Percentiles rank a stretch among this genome's conserved stretches.
These are phyloP conservation scores for Uncinocarpus reesii DNA, from an alignment of 2,329 filamentous ascomycete genomes.

Conservation along the genomic window DNA sequence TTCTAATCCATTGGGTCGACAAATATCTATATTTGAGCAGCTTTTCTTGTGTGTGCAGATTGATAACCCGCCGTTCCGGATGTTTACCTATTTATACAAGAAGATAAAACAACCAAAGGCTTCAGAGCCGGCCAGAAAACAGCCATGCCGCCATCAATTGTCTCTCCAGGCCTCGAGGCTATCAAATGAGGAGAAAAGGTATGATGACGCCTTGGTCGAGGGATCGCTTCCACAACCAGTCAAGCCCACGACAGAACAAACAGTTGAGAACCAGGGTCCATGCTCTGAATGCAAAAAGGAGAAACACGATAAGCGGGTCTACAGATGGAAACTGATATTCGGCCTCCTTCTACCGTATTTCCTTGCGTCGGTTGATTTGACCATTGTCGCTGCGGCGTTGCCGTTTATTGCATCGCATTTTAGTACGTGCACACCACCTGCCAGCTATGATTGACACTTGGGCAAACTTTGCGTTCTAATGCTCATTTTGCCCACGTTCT, in stretches of 20 bases:
- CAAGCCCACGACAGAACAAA: neutral
- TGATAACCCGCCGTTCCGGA: neutral
- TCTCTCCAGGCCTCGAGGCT: slow-evolving; percentile 1
- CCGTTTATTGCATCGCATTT: slow-evolving; percentile 57
- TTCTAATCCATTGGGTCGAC: no score
- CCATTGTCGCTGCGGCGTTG: slow-evolving; percentile 52
- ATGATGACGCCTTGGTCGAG: neutral
- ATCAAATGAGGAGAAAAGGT: neutral
- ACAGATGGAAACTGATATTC: slow-evolving; percentile 51
- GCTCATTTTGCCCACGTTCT: neutral
- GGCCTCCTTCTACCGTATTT: slow-evolving; percentile 52
- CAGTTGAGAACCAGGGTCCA: neutral
- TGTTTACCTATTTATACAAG: slow-evolving; percentile 3
- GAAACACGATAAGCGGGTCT: slow-evolving; percentile 29
- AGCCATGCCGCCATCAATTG: slow-evolving; percentile 16
- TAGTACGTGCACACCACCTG: slow-evolving; percentile 30
- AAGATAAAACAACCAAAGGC: slow-evolving; percentile 8
- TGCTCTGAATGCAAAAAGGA: slow-evolving; percentile 26
- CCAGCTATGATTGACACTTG: neutral
- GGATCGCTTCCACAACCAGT: neutral
- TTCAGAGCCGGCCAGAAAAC: slow-evolving; percentile 8
- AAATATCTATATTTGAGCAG: neutral
- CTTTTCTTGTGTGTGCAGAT: neutral
- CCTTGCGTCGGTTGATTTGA: slow-evolving; percentile 53
- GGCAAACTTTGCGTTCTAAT: neutral